phyloP scores from a whole-genome alignment of 345 rosid genomes.

The Hibiscus syriacus region DNA sequence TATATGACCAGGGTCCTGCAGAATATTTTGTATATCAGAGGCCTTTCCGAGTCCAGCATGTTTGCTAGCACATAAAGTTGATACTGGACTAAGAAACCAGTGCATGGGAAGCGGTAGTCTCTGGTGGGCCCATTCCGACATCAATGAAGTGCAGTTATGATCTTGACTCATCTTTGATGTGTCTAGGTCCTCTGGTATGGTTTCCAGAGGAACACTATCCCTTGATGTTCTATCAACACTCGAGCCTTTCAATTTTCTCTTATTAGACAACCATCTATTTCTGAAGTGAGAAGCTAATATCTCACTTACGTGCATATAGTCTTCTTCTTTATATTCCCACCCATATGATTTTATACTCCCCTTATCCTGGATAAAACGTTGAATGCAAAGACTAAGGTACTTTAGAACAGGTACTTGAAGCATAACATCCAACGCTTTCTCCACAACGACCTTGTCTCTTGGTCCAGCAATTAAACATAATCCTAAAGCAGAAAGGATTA shows the following conservation, averaged over 20 bases:
- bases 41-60: conserved; percentile 20
- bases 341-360: conserved; percentile 25
- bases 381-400: conserved; percentile 34
- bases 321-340: conserved; percentile 45
- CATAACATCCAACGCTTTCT: conserved; percentile 54
- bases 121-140: conserved; percentile 77
- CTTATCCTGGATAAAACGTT: conserved; percentile 29
- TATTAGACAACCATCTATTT: conserved; percentile 55
- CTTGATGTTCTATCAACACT: conserved; percentile 17
- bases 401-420: conserved; percentile 52
- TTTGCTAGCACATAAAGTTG: conserved; percentile 35
- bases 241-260: conserved; percentile 43
- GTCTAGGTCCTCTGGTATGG: conserved; percentile 68
- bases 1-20: conserved; percentile 25
- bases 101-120: conserved; percentile 77
- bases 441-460: conserved; percentile 46
- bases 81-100: conserved; percentile 88
- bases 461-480: conserved; percentile 62
- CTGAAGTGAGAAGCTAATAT: conserved; percentile 60
- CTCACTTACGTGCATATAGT: conserved; percentile 39
- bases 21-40: conserved; percentile 14
- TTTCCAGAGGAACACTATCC: conserved; percentile 41
- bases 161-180: conserved; percentile 33
- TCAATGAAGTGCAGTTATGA: conserved; percentile 21
- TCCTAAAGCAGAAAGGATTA: conserved; percentile 47